These are phyloP conservation scores for Dendrostoma leiphaemia DNA, from an alignment of 2,329 filamentous ascomycete species.

Conservation along the genomic window DNA sequence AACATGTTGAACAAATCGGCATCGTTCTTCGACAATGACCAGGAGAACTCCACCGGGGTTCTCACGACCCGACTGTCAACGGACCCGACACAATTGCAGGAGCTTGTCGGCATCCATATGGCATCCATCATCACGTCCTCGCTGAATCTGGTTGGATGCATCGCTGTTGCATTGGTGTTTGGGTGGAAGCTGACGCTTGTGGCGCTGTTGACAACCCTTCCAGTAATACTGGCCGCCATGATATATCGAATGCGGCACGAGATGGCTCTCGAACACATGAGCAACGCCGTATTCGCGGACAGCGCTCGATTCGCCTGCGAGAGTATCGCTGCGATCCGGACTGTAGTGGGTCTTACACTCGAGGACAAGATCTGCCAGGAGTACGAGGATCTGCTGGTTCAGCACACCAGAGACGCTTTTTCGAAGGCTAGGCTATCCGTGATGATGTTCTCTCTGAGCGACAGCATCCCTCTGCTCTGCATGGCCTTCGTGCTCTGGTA, in stretches of 20 bases:
- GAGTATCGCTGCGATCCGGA: constrained; percentile 60
- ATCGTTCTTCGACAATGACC: constrained; percentile 56
- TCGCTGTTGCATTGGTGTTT: constrained; percentile 66
- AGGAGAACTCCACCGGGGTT: constrained; percentile 42
- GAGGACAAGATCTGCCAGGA: constrained; percentile 52
- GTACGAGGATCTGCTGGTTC: constrained; percentile 33
- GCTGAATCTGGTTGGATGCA: constrained; percentile 46
- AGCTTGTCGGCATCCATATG: constrained; percentile 46
- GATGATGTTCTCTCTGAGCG: constrained; percentile 33
- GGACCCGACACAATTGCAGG: constrained; percentile 57
- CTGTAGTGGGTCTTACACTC: constrained; percentile 59
- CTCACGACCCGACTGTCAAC: constrained; percentile 54
- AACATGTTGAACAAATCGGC: constrained; percentile 58
- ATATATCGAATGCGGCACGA: constrained; percentile 49
- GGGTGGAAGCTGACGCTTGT: constrained; percentile 76
- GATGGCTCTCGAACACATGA: constrained; percentile 55
- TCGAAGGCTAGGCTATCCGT: constrained; percentile 32
- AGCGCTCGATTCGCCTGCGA: constrained; percentile 64
- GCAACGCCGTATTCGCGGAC: constrained; percentile 55
- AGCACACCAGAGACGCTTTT: constrained; percentile 31
- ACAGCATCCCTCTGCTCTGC: constrained; percentile 50
- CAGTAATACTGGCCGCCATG: constrained; percentile 32
- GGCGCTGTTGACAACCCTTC: constrained; percentile 33
- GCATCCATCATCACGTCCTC: constrained; percentile 60
- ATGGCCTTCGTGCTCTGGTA: constrained; percentile 60